Evolutionary conservation across 2,329 filamentous ascomycete species (phyloP).

Genomic region (Aspergillus awamori): DNA sequence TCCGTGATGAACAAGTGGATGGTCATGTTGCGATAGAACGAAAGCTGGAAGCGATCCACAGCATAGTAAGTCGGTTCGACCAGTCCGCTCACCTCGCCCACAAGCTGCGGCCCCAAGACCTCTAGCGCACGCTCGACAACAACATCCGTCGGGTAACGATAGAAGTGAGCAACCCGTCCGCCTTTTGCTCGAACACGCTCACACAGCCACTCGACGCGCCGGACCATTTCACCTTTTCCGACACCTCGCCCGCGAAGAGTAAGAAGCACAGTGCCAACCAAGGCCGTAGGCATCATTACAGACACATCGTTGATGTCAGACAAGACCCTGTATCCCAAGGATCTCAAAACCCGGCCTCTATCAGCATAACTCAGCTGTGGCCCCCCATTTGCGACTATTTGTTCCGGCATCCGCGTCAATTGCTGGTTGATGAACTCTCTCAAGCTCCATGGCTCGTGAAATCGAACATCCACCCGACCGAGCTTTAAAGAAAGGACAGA

Average conservation of each 20-base stretch:
- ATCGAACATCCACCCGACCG: constrained; percentile 90
- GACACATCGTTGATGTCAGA: constrained; percentile 95
- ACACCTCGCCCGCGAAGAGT: constrained; percentile 91
- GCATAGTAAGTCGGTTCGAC: constrained; percentile 93
- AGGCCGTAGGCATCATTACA: constrained; percentile 95
- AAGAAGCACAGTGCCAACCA: constrained; percentile 90
- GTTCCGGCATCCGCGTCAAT: constrained; percentile 58
- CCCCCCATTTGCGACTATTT: constrained; percentile 38
- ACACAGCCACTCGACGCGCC: constrained; percentile 88
- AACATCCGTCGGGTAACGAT: constrained; percentile 72
- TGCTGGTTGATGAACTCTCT: constrained; percentile 80
- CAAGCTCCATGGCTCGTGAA: constrained; percentile 95
- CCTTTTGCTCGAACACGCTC: constrained; percentile 80
- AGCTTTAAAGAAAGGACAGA: constrained; percentile 86
- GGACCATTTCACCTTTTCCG: constrained; percentile 79
- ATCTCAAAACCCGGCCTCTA: constrained; percentile 75
- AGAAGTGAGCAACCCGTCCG: constrained; percentile 91
- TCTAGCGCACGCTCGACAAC: constrained; percentile 90
- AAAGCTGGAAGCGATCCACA: constrained; percentile 93
- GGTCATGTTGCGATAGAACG: constrained; percentile 99
- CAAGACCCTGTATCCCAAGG: constrained; percentile 87
- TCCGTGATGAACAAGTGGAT: constrained; percentile 97
- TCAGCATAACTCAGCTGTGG: constrained; percentile 53
- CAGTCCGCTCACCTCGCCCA: constrained; percentile 76
- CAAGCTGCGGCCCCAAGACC: constrained; percentile 85